A percentile compares a stretch with the other conserved stretches of the same genome.
Evolutionary conservation across 176 grass and related monocot species (phyloP).

Genomic region (Phoenix dactylifera): DNA sequence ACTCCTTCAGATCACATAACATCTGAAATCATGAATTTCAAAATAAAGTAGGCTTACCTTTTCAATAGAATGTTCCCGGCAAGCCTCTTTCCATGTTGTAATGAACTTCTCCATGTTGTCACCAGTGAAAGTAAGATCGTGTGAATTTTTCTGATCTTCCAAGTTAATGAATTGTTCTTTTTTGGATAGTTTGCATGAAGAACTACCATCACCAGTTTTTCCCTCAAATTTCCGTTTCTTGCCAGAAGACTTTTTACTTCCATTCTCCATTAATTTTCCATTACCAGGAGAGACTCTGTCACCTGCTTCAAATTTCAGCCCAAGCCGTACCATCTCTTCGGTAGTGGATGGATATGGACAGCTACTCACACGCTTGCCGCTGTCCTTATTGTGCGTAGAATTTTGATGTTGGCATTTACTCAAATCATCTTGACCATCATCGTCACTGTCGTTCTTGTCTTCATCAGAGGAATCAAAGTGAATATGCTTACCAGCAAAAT

Average conservation of each 20-base stretch:
- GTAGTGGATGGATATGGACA: conserved; percentile 89
- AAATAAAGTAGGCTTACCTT: conserved; percentile 44
- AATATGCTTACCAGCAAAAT: conserved; percentile 52
- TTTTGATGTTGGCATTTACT: conserved; percentile 22
- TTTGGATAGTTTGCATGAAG: conserved; percentile 32
- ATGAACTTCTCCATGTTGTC: conserved; percentile 68
- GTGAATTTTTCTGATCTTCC: conserved; percentile 8
- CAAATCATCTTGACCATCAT: conserved; percentile 24
- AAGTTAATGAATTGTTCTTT: conserved; percentile 28
- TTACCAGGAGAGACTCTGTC: conserved; percentile 28
- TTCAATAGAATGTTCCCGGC: conserved; percentile 48
- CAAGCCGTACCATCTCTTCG: conserved; percentile 78
- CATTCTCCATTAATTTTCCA: conserved; percentile 18
- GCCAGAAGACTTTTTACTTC: conserved; percentile 11
- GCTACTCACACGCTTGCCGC: conserved; percentile 36
- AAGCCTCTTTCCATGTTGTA: conserved; percentile 86
- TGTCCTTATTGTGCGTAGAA: conserved; percentile 32
- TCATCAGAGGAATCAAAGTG: conserved; percentile 64
- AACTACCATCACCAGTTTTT: conserved; percentile 25
- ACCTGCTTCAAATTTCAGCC: conserved; percentile 52
- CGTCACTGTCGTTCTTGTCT: conserved; percentile 20
- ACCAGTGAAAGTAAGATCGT: conserved; percentile 32
- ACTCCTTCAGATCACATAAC: no score
- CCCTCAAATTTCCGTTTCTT: conserved; percentile 56
- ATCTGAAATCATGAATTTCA: no score